Conservation (phyloP, 1,284 basidiomycete species). For the Ustilago xerochloae region DNA sequence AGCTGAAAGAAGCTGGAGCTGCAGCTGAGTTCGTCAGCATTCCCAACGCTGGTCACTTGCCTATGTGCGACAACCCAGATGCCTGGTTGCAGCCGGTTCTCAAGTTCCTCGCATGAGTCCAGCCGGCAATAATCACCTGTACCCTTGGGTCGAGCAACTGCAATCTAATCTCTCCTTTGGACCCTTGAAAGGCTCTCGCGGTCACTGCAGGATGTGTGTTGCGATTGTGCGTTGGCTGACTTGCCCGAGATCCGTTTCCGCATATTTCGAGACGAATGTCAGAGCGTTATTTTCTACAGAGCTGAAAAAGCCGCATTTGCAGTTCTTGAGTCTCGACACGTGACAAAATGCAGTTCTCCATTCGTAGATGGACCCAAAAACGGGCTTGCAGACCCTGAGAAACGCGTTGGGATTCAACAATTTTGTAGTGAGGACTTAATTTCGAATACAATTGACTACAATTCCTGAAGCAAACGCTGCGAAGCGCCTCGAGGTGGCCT, state of each 20-base stretch:
- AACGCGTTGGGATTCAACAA: not conserved
- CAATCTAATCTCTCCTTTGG: conserved; percentile 8
- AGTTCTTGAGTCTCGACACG: not conserved
- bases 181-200: not conserved
- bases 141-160: not conserved
- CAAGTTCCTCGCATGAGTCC: conserved; percentile 26
- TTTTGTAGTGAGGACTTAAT: not conserved
- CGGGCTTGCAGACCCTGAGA: not conserved
- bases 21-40: conserved; percentile 64
- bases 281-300: not conserved
- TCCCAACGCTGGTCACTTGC: conserved; percentile 69
- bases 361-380: not conserved
- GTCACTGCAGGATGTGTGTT: no score
- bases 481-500: not conserved
- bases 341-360: no score
- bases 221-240: no score
- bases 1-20: conserved; percentile 61
- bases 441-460: not conserved
- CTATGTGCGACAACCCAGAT: conserved; percentile 69
- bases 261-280: no score
- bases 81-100: conserved; percentile 49
- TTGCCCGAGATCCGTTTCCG: no score
- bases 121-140: not conserved
- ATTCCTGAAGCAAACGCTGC: not conserved
- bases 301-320: not conserved